Evolutionary conservation across 139 green algal genomes (phyloP).

Genomic region (Chlorella sp.): DNA sequence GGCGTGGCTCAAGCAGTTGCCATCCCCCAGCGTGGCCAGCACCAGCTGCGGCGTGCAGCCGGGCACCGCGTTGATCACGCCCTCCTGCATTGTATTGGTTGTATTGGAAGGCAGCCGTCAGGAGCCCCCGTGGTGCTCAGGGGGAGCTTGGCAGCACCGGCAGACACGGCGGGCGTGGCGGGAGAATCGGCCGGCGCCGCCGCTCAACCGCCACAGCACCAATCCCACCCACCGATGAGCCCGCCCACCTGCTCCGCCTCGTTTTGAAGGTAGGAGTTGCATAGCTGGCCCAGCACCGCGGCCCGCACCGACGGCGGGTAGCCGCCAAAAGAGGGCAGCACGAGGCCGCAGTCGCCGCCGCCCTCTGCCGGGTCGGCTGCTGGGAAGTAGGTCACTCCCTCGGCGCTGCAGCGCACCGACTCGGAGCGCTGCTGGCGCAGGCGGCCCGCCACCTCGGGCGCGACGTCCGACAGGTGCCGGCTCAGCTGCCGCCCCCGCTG

Average conservation of each 20-base stretch:
- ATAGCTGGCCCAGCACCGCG: slow-evolving; percentile 30
- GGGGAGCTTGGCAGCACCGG: too few species aligned
- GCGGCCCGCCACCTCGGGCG: background rate
- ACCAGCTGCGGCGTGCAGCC: slow-evolving; percentile 32
- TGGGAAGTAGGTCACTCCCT: slow-evolving; percentile 22
- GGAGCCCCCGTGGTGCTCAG: too few species aligned
- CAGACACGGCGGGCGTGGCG: background rate
- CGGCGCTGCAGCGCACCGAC: background rate
- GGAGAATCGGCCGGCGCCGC: background rate
- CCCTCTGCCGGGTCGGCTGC: too few species aligned
- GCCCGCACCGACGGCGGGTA: slow-evolving; percentile 13
- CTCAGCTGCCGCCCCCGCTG: slow-evolving; percentile 15
- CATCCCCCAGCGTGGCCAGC: slow-evolving; percentile 32
- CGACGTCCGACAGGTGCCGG: slow-evolving; percentile 5
- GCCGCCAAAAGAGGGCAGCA: slow-evolving; percentile 8
- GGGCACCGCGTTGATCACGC: slow-evolving; percentile 26
- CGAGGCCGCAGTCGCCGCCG: slow-evolving; percentile 3
- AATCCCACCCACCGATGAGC: background rate
- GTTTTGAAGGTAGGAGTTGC: background rate
- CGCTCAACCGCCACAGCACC: background rate
- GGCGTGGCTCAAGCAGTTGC: slow-evolving; percentile 37
- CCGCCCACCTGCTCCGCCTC: slow-evolving; percentile 22
- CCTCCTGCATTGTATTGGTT: slow-evolving; percentile 19
- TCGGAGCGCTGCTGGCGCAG: slow-evolving; percentile 12
- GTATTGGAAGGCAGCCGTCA: too few species aligned